Evolutionary conservation across 2,329 filamentous ascomycete genomes (phyloP), one percentile per base, ranked within the genome.

Genomic region (Ascosphaera pollenicola): DNA sequence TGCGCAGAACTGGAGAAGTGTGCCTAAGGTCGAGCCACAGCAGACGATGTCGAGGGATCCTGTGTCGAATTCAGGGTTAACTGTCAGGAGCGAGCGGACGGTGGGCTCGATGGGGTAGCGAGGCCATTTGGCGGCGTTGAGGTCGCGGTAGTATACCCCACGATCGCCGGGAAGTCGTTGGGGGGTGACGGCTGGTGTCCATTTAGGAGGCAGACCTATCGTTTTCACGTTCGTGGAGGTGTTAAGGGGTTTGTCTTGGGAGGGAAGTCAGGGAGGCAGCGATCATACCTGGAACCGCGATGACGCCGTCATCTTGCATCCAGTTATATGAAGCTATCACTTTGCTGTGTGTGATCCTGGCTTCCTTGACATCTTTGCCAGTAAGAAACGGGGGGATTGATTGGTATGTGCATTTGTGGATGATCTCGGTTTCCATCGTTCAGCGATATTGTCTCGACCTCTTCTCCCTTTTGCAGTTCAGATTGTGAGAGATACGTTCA

Each of bases 21-120:
- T 75, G 0, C 71, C 68, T 0, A 79, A 42, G 0, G 71, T 76
- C 45, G 65, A 76, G 0, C 63, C 62, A 42, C 75, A 80, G 0
- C 61, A 69, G 24, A 73, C 60, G 2, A 81, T 46, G 46, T 78
- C 68, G 26, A 75, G 45, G 0, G 47, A 42, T 0, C 45, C 39
- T 2, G 54, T 45, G 1, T 49, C 30, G 38, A 63, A 58, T 2
- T 52, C 44, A 0, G 59, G 54, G 2, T 64, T 47, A 7, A 54
- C 47, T 1, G 48, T 48, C 1, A 70, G 39, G 1, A 66, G 43
- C 2, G 64, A 56, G 39, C 55, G 49, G 1, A 66, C 52, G 4
- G 58, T 57, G 15, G 65, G 63, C 40, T 65, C 60, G 8, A 62
- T 51, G 0, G 64, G 62, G 42, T 63, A 54, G 3, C 32, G 37